phyloP scores from a whole-genome alignment of 371 early-diverging fungal species.

The Zychaea mexicana region DNA sequence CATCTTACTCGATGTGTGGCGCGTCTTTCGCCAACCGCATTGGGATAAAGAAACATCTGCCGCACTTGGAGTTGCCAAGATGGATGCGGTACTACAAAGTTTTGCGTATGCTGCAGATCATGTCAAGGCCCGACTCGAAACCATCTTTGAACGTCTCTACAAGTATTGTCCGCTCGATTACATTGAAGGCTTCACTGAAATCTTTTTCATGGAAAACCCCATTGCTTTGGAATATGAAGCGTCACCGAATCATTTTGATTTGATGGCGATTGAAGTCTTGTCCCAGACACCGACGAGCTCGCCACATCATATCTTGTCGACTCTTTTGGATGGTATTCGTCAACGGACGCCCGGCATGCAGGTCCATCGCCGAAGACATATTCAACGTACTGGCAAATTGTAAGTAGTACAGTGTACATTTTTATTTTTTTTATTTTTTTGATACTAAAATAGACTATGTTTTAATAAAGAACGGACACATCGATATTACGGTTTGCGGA shows the following conservation, averaged over 20 bases:
- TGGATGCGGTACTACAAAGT: conserved; percentile 43
- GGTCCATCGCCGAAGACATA: conserved; percentile 31
- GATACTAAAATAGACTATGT: no score
- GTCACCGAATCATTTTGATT: conserved; percentile 25
- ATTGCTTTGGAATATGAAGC: conserved; percentile 42
- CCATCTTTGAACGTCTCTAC: conserved; percentile 60
- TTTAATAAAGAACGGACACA: conserved; percentile 68
- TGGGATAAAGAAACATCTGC: conserved; percentile 22
- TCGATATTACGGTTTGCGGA: conserved; percentile 64
- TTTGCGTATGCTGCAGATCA: conserved; percentile 52
- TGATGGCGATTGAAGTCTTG: conserved; percentile 51
- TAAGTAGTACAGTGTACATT: conserved; percentile 39
- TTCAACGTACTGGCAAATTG: conserved; percentile 61
- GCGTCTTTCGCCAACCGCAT: conserved; percentile 44
- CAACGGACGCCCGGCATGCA: conserved; percentile 56
- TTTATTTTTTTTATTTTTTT: neutral
- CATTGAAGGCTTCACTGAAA: conserved; percentile 65
- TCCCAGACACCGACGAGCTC: conserved; percentile 54
- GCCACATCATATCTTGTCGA: conserved; percentile 56
- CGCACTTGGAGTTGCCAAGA: conserved; percentile 36
- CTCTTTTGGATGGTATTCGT: conserved; percentile 58
- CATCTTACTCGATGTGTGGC: conserved; percentile 55
- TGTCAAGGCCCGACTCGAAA: conserved; percentile 52
- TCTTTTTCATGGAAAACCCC: conserved; percentile 65
- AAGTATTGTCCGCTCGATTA: conserved; percentile 58